Conservation (phyloP, 108 stramenopile species). For the Nannochloropsis oceanica region DNA sequence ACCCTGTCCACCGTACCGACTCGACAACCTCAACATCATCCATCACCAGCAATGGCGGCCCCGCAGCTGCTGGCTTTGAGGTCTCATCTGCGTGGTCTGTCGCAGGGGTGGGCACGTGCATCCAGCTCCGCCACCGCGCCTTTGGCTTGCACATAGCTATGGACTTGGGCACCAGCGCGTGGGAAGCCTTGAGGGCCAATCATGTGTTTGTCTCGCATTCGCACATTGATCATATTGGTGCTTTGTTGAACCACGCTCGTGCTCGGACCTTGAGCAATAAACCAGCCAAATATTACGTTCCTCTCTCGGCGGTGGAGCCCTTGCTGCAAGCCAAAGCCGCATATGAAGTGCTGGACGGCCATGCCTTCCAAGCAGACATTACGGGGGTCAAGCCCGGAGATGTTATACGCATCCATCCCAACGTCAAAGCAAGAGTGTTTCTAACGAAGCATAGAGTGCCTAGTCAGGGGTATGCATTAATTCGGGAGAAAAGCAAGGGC, state of each 20-base stretch:
- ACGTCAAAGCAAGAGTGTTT: neutral
- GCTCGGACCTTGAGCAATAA: constrained; percentile 14
- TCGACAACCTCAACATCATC: neutral
- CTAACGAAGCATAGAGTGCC: neutral
- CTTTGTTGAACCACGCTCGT: constrained; percentile 22
- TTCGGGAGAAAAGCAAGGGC: neutral
- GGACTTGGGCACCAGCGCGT: constrained; percentile 27
- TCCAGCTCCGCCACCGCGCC: constrained; percentile 16
- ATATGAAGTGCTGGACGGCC: neutral
- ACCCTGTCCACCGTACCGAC: neutral
- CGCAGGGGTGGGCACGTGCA: constrained; percentile 29
- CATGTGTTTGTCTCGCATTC: constrained; percentile 35
- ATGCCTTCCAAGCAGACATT: neutral
- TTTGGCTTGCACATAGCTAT: constrained; percentile 13
- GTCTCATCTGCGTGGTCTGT: constrained; percentile 21
- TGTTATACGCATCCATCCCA: neutral
- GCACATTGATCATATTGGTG: constrained; percentile 34
- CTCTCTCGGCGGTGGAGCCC: neutral
- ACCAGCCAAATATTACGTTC: constrained; percentile 35
- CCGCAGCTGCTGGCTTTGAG: neutral
- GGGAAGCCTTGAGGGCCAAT: constrained; percentile 6
- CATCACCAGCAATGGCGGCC: neutral
- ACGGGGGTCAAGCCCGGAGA: neutral
- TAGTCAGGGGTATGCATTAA: neutral
- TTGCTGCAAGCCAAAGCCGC: neutral